Base-by-base conservation (phyloP, 257 asterid genomes). In the Nicotiana obtusifolia region DNA sequence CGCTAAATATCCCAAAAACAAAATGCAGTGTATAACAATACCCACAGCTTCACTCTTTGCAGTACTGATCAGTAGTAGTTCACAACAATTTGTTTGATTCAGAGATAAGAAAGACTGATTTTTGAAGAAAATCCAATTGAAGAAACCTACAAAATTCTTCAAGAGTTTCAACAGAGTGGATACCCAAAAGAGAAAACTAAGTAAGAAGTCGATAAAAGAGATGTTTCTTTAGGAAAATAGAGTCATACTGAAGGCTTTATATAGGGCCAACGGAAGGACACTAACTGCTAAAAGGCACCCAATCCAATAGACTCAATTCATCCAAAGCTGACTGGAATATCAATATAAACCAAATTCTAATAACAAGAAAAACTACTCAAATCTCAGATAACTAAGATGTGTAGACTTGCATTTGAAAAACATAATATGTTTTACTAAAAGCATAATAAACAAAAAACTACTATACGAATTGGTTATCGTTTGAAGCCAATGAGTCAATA, bases 1-100 rank as follows among this genome's bases (percentile, higher is more conserved):
- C 31, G 88, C 98, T 95, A n/a, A 91, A 90, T 85, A 93, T 78
- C 19, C 98, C 97, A 19, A 92, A 20, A 67, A 89, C 86, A 57
- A 92, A 90, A 89, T 92, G 98, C 78, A 86, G 37, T 54, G 79
- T 78, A 54, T 83, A 15, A 81, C 81, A 91, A 91, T 85, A 49
- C 35, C 80, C 73, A 30, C 4, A 33, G 5, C 61, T 83, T 81
- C 33, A 69, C 56, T 37, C 3, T 31, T 33, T 66, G 37, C 37
- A 33, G 37, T 33, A 0, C 5, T 26, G 7, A 33, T 33, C 35
- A 62, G 68, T 15, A 28, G 44, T 15, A 66, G 30, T 68, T 19
- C 47, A 22, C 53, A 68, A 47, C 62, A 80, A 56, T 59, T 33
- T 20, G 41, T 33, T 57, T 78, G 37, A 6, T 35, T 16, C 5